Evolutionary conservation across 805 yeast species (phyloP).

Genomic region (Debaryomyces castellii): DNA sequence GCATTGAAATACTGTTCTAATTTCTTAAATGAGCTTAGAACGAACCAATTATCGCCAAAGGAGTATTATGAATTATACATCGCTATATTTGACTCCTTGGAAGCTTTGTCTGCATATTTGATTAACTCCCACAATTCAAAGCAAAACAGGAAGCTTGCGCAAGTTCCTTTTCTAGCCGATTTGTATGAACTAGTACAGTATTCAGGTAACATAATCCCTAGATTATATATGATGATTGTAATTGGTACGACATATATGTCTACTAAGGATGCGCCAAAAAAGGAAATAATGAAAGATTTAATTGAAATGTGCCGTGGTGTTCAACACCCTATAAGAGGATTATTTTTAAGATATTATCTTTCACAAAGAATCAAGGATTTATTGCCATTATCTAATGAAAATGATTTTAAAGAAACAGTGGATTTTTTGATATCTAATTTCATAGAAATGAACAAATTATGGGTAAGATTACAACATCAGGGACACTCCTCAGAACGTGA

Average conservation of each 20-base stretch:
- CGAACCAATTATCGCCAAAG: slow-evolving; percentile 75
- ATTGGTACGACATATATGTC: slow-evolving; percentile 90
- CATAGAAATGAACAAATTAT: slow-evolving; percentile 94
- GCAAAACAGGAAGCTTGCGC: slow-evolving; percentile 44
- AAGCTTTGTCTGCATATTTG: slow-evolving; percentile 62
- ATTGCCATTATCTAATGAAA: slow-evolving; percentile 42
- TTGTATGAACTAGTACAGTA: slow-evolving; percentile 93
- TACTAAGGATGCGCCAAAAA: slow-evolving; percentile 71
- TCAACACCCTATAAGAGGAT: slow-evolving; percentile 90
- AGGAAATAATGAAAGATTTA: slow-evolving; percentile 91
- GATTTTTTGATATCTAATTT: slow-evolving; percentile 82
- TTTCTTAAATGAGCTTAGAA: slow-evolving; percentile 77
- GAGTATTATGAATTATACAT: slow-evolving; percentile 92
- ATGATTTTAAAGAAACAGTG: slow-evolving; percentile 63
- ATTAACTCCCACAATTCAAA: slow-evolving; percentile 65
- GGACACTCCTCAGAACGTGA: slow-evolving; percentile 84
- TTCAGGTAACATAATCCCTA: slow-evolving; percentile 89
- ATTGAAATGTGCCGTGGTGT: slow-evolving; percentile 97
- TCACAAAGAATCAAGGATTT: slow-evolving; percentile 78
- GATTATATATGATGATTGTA: slow-evolving; percentile 91
- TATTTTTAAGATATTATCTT: slow-evolving; percentile 84
- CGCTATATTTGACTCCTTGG: slow-evolving; percentile 78
- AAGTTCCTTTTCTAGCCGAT: slow-evolving; percentile 61
- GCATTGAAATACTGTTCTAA: slow-evolving; percentile 86
- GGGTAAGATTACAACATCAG: slow-evolving; percentile 96